Evolutionary conservation across 805 yeast genomes (phyloP), one percentile per base, ranked within the genome.

Genomic region (Candida glaebosa): DNA sequence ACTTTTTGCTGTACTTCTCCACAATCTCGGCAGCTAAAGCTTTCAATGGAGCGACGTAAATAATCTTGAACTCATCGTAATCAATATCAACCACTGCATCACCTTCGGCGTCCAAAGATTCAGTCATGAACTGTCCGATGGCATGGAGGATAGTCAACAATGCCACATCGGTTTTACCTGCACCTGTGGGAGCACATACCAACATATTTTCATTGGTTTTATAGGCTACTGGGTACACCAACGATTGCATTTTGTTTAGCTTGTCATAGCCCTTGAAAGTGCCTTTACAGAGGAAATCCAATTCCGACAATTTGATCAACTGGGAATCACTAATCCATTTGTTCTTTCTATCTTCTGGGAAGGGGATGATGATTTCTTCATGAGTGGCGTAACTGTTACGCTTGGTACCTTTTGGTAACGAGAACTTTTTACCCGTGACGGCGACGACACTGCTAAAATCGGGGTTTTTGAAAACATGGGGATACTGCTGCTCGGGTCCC

Each of bases 21-120:
- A 90, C 97, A 53, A 93, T 88, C 69, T 93, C 99, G 1, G 97
- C 96, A 0, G 99, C 98, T 55, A 91, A 74, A 0, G 99, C 98
- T 53, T 90, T 91, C 45, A 91, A 67, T 0, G 98, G 98, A 0
- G 98, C 96, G 44, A 90, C 82, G 54, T 88, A 93, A 4, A 93
- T 82, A 39, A 93, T 82, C 57, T 93, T 93, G 63, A 91, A 93
- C 46, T 83, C 91, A 50, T 83, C 87, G 49, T 82, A 85, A 49
- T 81, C 85, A 24, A 90, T 79, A 50, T 83, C 84, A 25, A 78
- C 53, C n/a, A 75, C 69, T 12, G 75, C 70, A 26, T 17, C 15
- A 1, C 73, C 71, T 16, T 53, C 54, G 5, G 54, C 59, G 17
- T 73, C 80, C 3, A 66, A 75, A 1, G 73, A 67, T 41, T 78